Base-by-base conservation (phyloP, 345 rosid genomes). In the Dipteronia sinensis region DNA sequence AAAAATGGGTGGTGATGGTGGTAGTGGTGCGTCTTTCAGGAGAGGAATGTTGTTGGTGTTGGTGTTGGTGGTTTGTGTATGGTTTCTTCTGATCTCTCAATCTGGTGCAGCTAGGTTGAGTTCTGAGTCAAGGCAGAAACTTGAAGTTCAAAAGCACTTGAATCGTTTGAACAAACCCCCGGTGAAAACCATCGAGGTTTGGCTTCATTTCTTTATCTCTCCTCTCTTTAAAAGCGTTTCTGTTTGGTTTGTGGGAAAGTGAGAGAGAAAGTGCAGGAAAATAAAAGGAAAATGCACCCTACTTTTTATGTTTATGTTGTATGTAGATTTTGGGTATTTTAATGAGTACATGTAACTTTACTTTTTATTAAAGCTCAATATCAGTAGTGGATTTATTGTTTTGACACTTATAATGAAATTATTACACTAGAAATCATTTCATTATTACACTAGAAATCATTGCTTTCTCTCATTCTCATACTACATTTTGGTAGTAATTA, bases 151-250 rank as follows among this genome's bases (percentile, higher is more conserved):
- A 77, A 94, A 90, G 78, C 99, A 90, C 82, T 83, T 96, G 91
- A 89, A 91, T 53, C 93, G 97, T 69, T 76, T 96, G 84, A 96
- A 96, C 89, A 96, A 96, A 83, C 86, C 94, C 20, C 85, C 95
- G 66, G 89, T 90, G 53, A 89, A 94, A 71, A 90, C 86, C 92
- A 92, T 96, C 82, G 78, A 92, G 98, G 96, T 88, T 46, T 44
- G 66, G 15, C 27, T 53, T 10, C 10, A 67, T 8, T 69, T 5
- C 10, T 68, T 11, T 63, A 25, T 78, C 49, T 66, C 68, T 58
- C 62, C 46, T 59, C 40, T 65, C 69, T 65, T n/a, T 42, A 3
- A 22, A 58, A 72, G 67, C 16, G 11, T 20, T 10, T 27, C 72
- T 80, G 80, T 71, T 74, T 87, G 78, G 83, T 25, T 73, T 3